A percentile compares a stretch with the other conserved stretches of the same genome.
phyloP scores from a whole-genome alignment of 1,284 basidiomycete genomes.

The Cutaneotrichosporon spelunceum region DNA sequence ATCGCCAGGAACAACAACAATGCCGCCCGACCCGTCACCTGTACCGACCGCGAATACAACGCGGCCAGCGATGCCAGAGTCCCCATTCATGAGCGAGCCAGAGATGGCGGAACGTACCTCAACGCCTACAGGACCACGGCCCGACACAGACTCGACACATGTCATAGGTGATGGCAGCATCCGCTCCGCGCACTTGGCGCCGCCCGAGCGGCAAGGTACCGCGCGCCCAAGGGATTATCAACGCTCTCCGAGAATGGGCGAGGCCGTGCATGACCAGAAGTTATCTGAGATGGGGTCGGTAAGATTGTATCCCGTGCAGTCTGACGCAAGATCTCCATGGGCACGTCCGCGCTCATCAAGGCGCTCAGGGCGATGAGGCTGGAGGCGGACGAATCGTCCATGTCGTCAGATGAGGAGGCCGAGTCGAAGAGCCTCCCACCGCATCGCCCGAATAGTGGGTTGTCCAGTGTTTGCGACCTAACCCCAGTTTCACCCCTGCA shows the following conservation, averaged over 20 bases:
- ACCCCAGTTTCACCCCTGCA: slow-evolving; percentile 31
- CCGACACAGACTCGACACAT: background rate
- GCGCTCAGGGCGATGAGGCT: slow-evolving; percentile 45
- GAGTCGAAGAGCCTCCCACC: slow-evolving; percentile 16
- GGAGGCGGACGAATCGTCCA: slow-evolving; percentile 31
- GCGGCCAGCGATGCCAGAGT: background rate
- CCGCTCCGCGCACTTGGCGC: background rate
- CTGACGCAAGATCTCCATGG: slow-evolving; percentile 40
- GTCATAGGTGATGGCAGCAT: too few relatives aligned
- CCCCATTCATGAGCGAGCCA: slow-evolving; percentile 1
- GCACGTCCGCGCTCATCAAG: slow-evolving; percentile 47
- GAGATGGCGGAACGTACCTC: background rate
- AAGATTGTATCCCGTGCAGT: background rate
- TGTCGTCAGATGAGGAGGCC: slow-evolving; percentile 15
- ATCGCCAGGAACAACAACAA: background rate
- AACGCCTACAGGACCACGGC: background rate
- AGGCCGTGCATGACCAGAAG: slow-evolving; percentile 1
- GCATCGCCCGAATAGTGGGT: slow-evolving; percentile 25
- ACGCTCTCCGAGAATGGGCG: background rate
- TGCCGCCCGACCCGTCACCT: background rate
- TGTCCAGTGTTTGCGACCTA: background rate
- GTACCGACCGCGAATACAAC: background rate
- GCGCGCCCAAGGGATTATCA: background rate
- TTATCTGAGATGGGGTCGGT: slow-evolving; percentile 10
- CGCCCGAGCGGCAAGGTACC: slow-evolving; percentile 2